Percentiles rank a stretch among this genome's conserved stretches.
These are phyloP conservation scores for Monosiga brevicollis DNA, from an alignment of 78 protist genomes.

Conservation along the genomic window DNA sequence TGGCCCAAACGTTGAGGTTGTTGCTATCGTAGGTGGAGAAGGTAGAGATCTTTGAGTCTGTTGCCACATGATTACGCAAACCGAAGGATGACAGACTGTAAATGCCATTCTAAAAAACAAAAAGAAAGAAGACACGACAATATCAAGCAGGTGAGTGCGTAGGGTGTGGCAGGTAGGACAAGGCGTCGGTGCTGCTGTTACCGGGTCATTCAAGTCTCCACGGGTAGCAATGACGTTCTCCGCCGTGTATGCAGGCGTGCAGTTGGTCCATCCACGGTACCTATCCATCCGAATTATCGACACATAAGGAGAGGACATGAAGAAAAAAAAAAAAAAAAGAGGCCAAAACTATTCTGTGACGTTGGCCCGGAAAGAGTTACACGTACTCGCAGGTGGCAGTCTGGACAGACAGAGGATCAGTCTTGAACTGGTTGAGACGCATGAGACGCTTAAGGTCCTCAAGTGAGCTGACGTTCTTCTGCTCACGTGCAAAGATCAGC, in stretches of 20 bases:
- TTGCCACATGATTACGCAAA: background rate
- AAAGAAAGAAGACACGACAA: too few relatives aligned
- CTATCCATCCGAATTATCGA: too few relatives aligned
- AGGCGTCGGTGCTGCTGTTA: too few relatives aligned
- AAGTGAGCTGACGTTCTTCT: constrained; percentile 3
- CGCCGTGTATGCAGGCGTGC: background rate
- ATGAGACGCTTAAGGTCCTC: constrained; percentile 24
- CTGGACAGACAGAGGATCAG: constrained; percentile 39
- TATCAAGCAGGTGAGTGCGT: too few relatives aligned
- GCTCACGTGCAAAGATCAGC: constrained; percentile 18
- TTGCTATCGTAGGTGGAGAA: background rate
- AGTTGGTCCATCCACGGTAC: background rate
- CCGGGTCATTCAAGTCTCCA: background rate
- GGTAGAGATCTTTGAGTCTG: background rate
- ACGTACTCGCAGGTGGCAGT: background rate
- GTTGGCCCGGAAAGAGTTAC: too few relatives aligned
- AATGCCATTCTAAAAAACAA: background rate
- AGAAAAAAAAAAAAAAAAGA: too few relatives aligned
- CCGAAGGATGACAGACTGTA: background rate
- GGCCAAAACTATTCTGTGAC: too few relatives aligned
- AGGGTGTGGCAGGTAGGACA: too few relatives aligned
- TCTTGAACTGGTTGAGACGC: constrained; percentile 54
- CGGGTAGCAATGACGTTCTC: background rate
- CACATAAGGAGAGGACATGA: too few relatives aligned
- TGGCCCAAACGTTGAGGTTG: background rate